phyloP scores from a whole-genome alignment of 2,329 filamentous ascomycete genomes.

The Parastagonospora nodorum region DNA sequence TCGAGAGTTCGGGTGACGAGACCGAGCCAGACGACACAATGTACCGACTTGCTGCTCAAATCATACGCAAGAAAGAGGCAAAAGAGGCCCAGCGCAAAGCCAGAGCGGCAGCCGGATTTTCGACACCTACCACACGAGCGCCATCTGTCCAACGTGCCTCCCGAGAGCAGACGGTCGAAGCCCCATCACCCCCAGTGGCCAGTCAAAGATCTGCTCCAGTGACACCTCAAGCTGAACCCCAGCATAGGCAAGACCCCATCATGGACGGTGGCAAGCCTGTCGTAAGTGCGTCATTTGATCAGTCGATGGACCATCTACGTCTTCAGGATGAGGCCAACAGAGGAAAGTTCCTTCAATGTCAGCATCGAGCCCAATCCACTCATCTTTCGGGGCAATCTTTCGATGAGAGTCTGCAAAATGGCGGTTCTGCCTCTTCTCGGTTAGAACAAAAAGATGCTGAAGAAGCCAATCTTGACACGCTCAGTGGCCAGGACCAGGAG shows the following conservation, averaged over 20 bases:
- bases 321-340: not conserved
- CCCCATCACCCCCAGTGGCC: too few species aligned
- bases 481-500: too few species aligned
- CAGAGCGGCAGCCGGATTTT: not conserved
- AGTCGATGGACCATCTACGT: not conserved
- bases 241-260: too few species aligned
- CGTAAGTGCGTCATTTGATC: not conserved
- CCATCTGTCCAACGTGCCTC: not conserved
- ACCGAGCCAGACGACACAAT: conserved; percentile 28
- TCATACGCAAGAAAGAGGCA: not conserved
- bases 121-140: not conserved
- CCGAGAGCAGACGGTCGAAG: not conserved
- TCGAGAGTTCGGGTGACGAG: conserved; percentile 21
- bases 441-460: too few species aligned
- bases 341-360: not conserved
- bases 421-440: too few species aligned
- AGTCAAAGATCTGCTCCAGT: too few species aligned
- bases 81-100: not conserved
- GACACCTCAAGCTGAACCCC: too few species aligned
- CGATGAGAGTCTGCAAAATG: too few species aligned
- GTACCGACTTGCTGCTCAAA: not conserved
- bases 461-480: too few species aligned
- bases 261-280: not conserved
- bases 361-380: too few species aligned
- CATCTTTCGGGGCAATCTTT: too few species aligned